These are phyloP conservation scores for Bipolaris zeicola DNA, from an alignment of 2,329 filamentous ascomycete genomes.

Conservation along the genomic window DNA sequence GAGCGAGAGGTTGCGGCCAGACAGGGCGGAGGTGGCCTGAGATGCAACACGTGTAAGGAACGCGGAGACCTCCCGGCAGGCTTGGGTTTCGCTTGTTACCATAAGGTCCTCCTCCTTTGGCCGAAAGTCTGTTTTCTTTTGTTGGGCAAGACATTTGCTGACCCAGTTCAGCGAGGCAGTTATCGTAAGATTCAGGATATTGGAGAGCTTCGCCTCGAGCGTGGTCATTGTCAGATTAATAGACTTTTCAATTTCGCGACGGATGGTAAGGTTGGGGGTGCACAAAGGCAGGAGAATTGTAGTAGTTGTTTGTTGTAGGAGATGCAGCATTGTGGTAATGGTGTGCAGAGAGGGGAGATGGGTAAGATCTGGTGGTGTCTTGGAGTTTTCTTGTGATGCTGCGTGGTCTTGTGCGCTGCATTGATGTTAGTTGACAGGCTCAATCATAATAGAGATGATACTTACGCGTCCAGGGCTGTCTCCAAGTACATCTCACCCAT, in stretches of 20 bases:
- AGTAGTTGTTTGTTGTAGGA: slow-evolving; percentile 90
- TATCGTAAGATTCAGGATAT: slow-evolving; percentile 70
- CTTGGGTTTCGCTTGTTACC: slow-evolving; percentile 67
- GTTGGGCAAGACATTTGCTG: slow-evolving; percentile 70
- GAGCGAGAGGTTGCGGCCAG: slow-evolving; percentile 80
- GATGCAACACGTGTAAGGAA: slow-evolving; percentile 75
- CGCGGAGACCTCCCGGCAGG: slow-evolving; percentile 78
- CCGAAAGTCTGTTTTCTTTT: slow-evolving; percentile 88
- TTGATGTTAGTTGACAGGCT: slow-evolving; percentile 15
- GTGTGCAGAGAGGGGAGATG: slow-evolving; percentile 81
- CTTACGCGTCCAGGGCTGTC: slow-evolving; percentile 65
- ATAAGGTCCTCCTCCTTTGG: slow-evolving; percentile 70
- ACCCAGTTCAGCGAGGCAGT: slow-evolving; percentile 80
- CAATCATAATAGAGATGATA: slow-evolving; percentile 3
- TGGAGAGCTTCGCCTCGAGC: slow-evolving; percentile 83
- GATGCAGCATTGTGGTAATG: slow-evolving; percentile 85
- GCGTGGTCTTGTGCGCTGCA: slow-evolving; percentile 66
- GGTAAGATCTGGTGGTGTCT: slow-evolving; percentile 83
- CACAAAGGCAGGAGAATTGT: slow-evolving; percentile 90
- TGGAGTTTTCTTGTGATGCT: slow-evolving; percentile 76
- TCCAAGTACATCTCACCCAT: slow-evolving; percentile 84
- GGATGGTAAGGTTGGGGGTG: slow-evolving; percentile 85
- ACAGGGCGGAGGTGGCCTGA: slow-evolving; percentile 70
- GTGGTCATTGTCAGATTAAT: slow-evolving; percentile 73
- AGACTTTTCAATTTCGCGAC: slow-evolving; percentile 86